Conservation (phyloP, 169 alveolate genomes). For the Cyclospora cayetanensis region DNA sequence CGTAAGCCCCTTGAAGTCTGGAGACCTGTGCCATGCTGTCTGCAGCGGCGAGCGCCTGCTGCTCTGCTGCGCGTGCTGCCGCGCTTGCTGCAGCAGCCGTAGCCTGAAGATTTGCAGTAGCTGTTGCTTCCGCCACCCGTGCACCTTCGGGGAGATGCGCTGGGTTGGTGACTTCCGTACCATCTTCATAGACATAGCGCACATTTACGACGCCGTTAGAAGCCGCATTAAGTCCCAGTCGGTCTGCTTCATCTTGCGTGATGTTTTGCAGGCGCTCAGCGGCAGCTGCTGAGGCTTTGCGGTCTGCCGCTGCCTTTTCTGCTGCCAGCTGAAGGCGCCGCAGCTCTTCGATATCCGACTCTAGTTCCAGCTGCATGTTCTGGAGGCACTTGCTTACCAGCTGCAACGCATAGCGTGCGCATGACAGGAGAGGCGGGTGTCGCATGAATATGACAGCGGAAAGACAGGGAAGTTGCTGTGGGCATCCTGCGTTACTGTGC, state of each 20-base stretch:
- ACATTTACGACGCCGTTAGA: not conserved
- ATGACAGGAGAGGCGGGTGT: too few relatives aligned
- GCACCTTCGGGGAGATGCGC: conserved; percentile 52
- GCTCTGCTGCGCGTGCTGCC: not conserved
- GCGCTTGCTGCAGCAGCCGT: not conserved
- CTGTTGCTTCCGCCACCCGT: not conserved
- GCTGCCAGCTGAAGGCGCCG: conserved; percentile 13
- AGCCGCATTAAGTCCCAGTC: not conserved
- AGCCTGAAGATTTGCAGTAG: not conserved
- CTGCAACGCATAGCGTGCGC: too few relatives aligned
- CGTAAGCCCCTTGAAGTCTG: not conserved
- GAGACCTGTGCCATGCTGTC: not conserved
- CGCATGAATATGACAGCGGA: too few relatives aligned
- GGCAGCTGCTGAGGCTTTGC: conserved; percentile 15
- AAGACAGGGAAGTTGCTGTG: too few relatives aligned
- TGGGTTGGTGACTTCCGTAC: conserved; percentile 38
- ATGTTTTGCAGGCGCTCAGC: not conserved
- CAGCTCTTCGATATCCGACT: not conserved
- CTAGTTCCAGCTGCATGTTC: conserved; percentile 36
- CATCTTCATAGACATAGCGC: not conserved
- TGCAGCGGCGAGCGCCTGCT: not conserved
- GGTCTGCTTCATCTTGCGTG: not conserved
- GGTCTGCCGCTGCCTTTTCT: not conserved
- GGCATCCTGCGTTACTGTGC: too few relatives aligned
- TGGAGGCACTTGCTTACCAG: conserved; percentile 33